phyloP scores from a whole-genome alignment of 345 rosid genomes.

The Euclidium syriacum region DNA sequence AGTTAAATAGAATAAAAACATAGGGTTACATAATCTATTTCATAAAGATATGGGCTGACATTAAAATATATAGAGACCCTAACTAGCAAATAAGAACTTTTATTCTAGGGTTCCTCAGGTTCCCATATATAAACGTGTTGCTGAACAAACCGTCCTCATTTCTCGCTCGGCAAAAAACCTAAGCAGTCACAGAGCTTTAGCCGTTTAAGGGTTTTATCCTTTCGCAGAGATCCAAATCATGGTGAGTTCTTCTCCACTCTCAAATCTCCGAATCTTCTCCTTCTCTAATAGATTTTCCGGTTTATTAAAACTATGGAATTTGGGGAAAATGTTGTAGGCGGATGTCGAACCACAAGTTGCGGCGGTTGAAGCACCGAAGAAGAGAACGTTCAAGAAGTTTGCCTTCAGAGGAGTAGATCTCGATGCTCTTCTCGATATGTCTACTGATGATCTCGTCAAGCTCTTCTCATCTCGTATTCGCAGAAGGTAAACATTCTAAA shows the following conservation, averaged over 20 bases:
- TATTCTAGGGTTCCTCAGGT: conserved; percentile 16
- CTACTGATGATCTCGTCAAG: conserved; percentile 91
- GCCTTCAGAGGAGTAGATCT: conserved; percentile 81
- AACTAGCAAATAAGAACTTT: not conserved
- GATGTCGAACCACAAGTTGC: conserved; percentile 47
- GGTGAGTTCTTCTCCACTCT: conserved; percentile 17
- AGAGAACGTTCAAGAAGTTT: conserved; percentile 89
- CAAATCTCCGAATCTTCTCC: not conserved
- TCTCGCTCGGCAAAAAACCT: conserved; percentile 7
- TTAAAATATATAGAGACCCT: not conserved
- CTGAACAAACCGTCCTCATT: not conserved
- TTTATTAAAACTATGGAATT: not conserved
- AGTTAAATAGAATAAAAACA: not conserved
- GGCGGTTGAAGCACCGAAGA: conserved; percentile 52
- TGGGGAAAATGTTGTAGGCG: conserved; percentile 33
- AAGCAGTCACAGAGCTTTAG: not conserved
- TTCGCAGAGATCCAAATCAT: conserved; percentile 18
- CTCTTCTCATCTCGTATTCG: conserved; percentile 91
- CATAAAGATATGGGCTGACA: not conserved
- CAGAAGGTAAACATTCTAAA: conserved; percentile 54
- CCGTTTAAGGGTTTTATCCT: conserved; percentile 22
- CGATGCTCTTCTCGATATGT: conserved; percentile 89
- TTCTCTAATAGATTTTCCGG: not conserved
- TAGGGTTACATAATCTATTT: not conserved
- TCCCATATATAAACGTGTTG: conserved; percentile 1